Base-by-base conservation (phyloP, 23 red algal genomes). In the Gracilaria domingensis region DNA sequence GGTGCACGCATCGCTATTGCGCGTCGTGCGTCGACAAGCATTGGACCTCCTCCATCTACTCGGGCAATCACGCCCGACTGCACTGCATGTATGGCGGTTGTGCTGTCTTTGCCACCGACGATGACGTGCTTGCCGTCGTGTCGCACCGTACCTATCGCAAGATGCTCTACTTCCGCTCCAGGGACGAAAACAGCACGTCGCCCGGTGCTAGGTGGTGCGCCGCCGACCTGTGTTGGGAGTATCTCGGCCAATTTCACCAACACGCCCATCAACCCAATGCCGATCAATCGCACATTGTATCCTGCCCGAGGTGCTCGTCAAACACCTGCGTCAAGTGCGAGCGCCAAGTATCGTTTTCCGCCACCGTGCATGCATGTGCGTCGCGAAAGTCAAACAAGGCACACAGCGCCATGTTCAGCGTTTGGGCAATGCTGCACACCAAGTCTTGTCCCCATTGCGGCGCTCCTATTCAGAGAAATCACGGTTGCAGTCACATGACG, bases 161-260 rank as follows among this genome's bases (percentile, higher is more conserved):
- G 45, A 81, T 92, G 61, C 77, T 92, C 21, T 92, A 92, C 79
- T 92, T 92, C 67, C 88, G 88, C 40, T 92, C 88, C 21, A 77
- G 88, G 13, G 88, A 92, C 56, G 30, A 24, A n/a, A 33, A 66
- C 28, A 70, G 50, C 45, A 62, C 61, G 28, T 70, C 37, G 26
- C 58, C 75, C 7, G 76, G 26, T 32, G 87, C 87, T 35, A 73
- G 88, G 12, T 92, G 88, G 88, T 92, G 88, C 39, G 88, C 88
- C 36, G 88, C 67, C 9, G 88, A 92, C 60, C 12, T 70, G 38
- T 92, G 88, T 73, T 92, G 88, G 88, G 30, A 81, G 32, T 83
- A 83, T 83, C 77, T 92, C 9, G 83, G 83, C 39, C n/a, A 51
- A 0, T 87, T 75, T 75, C 44, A 56, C 16, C 16, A 35, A 0